Base-by-base conservation (phyloP, 495 filamentous ascomycete species). In the Penicillium waksmanii region DNA sequence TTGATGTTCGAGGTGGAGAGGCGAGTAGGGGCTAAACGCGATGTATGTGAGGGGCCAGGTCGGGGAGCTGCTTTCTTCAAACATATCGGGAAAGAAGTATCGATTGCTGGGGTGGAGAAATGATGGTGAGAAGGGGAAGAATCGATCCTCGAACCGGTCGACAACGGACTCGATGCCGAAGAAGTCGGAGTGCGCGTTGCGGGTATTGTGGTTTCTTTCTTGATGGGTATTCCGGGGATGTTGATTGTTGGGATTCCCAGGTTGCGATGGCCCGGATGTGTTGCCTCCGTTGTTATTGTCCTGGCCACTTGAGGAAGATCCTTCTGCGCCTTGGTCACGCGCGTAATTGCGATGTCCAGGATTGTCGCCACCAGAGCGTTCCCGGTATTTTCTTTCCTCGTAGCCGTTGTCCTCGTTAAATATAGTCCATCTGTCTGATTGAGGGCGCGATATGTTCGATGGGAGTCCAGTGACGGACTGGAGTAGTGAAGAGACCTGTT, bases 401-500 rank as follows among this genome's bases (percentile, higher is more conserved):
- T 75, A 71, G 13, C 56, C 66, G 10, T 67, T 52, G 10, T 75
- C 68, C 27, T 77, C 66, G 9, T 58, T 64, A 46, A 79, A 73
- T 25, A 77, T 67, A 10, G 66, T 60, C 77, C 77, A 79, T 34
- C 62, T 65, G 49, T 72, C 65, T 18, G 70, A 55, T 18, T 73
- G 68, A 42, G 73, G 68, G 4, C 66, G 58, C 1, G 63, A 53
- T 4, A 72, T 57, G n/a, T 65, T 64, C 0, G 76, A 76, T 2
- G 81, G 79, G 2, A 85, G 71, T 13, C 77, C 80, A 25, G 78
- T 74, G 61, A 86, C 71, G 35, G 77, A 79, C 43, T 84, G 78
- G 43, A 85, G 64, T 60, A 87, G 69, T 40, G 79, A 81, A 5
- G 80, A 81, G 53, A 86, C 77, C 56, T 85, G 84, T 53, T 80